phyloP scores from a whole-genome alignment of 257 asterid species.

The Jacaranda mimosifolia region DNA sequence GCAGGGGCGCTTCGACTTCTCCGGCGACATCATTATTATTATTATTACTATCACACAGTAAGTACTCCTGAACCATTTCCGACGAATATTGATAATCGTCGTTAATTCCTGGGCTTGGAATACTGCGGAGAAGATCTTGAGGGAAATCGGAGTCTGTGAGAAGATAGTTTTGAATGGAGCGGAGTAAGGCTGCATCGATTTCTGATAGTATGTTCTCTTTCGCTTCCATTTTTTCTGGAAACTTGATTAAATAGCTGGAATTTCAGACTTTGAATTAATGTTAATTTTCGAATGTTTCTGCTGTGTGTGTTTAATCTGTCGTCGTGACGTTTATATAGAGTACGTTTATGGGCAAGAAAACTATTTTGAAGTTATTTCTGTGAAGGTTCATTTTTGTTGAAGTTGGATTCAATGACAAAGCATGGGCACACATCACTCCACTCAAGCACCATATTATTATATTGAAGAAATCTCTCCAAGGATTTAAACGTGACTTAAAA shows the following conservation, averaged over 20 bases:
- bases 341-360: too few species aligned
- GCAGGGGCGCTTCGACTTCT: neutral
- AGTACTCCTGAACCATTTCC: neutral
- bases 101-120: neutral
- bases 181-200: neutral
- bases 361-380: neutral
- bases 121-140: neutral
- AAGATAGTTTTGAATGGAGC: neutral
- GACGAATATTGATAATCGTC: neutral
- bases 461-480: neutral
- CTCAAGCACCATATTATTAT: neutral
- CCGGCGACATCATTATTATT: neutral
- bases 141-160: slow-evolving; percentile 10
- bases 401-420: neutral
- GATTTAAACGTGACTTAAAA: neutral
- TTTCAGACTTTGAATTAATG: neutral
- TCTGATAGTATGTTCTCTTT: neutral
- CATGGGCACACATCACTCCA: neutral
- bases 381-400: neutral
- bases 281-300: too few species aligned
- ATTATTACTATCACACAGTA: neutral
- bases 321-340: too few species aligned
- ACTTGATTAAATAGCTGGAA: too few species aligned
- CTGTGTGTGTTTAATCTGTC: too few species aligned
- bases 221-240: neutral